Conservation (phyloP, 1,284 basidiomycete species). For the Mycosarcoma mackinlayi region DNA sequence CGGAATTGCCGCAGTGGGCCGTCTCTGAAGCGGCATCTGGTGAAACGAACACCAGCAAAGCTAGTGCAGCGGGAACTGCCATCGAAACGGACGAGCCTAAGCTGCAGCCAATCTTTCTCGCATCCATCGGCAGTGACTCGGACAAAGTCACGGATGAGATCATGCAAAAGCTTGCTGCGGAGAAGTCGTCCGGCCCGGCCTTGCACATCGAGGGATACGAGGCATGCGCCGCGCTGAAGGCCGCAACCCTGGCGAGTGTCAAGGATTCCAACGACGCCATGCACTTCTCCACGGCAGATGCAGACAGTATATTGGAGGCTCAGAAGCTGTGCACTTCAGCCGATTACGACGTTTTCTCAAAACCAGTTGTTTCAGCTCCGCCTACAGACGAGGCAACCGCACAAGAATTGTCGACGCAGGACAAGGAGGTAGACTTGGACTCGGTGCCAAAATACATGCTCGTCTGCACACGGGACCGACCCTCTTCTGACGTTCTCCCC, state of each 20-base stretch:
- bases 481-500: constrained; percentile 16
- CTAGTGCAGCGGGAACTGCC: constrained; percentile 6
- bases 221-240: constrained; percentile 9
- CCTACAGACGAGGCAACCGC: background rate
- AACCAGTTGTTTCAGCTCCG: constrained; percentile 19
- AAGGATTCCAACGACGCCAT: constrained; percentile 75
- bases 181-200: constrained; percentile 2
- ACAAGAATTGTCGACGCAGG: constrained; percentile 19
- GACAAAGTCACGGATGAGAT: constrained; percentile 4
- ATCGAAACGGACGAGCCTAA: constrained; percentile 37
- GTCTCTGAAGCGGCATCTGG: background rate
- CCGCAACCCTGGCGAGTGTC: constrained; percentile 24
- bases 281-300: constrained; percentile 69
- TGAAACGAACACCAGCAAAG: background rate
- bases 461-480: constrained; percentile 18
- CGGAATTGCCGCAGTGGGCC: constrained; percentile 42
- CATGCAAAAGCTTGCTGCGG: constrained; percentile 14
- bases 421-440: constrained; percentile 57
- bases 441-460: constrained; percentile 60
- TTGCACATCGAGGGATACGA: constrained; percentile 21
- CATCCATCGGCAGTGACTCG: constrained; percentile 14
- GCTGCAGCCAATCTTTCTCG: constrained; percentile 36
- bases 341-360: constrained; percentile 42
- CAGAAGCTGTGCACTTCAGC: constrained; percentile 26
- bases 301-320: constrained; percentile 14